phyloP scores from a whole-genome alignment of 2,329 filamentous ascomycete genomes.

The Cadophora sp. region DNA sequence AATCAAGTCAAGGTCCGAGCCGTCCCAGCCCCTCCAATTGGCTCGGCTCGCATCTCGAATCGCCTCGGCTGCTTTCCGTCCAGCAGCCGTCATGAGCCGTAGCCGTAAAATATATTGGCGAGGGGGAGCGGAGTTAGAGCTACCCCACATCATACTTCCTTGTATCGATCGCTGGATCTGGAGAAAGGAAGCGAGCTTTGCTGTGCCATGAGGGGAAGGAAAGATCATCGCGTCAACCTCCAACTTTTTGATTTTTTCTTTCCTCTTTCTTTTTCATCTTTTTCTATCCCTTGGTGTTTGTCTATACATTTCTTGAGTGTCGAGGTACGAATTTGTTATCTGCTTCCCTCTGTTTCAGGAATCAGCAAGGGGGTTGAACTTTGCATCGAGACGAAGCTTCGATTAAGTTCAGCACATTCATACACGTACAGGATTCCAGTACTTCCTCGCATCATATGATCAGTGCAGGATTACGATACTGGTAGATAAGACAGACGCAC shows the following conservation, averaged over 20 bases:
- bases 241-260: neutral
- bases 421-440: neutral
- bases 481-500: neutral
- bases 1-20: neutral
- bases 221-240: neutral
- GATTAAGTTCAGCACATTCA: neutral
- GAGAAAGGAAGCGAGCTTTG: neutral
- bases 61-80: neutral
- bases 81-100: neutral
- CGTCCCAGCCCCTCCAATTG: neutral
- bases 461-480: neutral
- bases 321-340: neutral
- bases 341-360: neutral
- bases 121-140: neutral
- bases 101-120: neutral
- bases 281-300: neutral
- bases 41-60: neutral
- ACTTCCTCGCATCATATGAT: neutral
- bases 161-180: neutral
- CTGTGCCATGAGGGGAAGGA: neutral
- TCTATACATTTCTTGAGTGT: neutral
- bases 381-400: neutral
- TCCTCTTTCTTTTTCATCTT: neutral
- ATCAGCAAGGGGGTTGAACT: neutral
- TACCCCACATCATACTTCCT: conserved; percentile 15